A percentile compares a stretch with the other conserved stretches of the same genome.
Conservation (phyloP, 345 rosid genomes). For the Lumnitzera racemosa region DNA sequence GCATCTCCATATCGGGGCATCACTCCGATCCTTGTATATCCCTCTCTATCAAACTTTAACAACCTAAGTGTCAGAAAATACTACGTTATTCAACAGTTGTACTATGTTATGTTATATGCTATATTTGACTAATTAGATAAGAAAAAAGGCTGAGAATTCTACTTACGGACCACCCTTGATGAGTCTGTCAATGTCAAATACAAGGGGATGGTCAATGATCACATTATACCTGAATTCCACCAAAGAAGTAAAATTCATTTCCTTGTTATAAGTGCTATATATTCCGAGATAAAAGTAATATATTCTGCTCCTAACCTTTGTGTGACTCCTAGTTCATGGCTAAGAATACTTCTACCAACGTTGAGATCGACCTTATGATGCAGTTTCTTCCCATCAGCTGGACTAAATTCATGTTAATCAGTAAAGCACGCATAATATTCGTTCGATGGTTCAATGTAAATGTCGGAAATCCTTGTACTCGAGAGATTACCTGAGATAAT, state of each 20-base stretch:
- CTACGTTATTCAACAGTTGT: too few species aligned
- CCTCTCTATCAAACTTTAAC: slow-evolving; percentile 22
- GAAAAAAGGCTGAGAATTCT: neutral
- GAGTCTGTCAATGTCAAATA: slow-evolving; percentile 29
- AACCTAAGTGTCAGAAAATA: slow-evolving; percentile 16
- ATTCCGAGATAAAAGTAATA: too few species aligned
- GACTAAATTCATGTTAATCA: neutral
- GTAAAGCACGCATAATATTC: neutral
- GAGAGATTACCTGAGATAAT: slow-evolving; percentile 23
- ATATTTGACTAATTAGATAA: too few species aligned
- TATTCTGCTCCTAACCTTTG: slow-evolving; percentile 8
- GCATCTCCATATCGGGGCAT: slow-evolving; percentile 44
- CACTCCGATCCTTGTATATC: slow-evolving; percentile 35
- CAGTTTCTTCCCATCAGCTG: slow-evolving; percentile 32
- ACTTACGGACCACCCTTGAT: slow-evolving; percentile 52
- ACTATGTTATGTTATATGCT: too few species aligned
- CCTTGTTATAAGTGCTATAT: too few species aligned
- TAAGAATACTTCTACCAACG: slow-evolving; percentile 18
- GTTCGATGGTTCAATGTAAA: too few species aligned
- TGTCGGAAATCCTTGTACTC: neutral
- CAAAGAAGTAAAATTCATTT: neutral
- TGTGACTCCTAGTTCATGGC: slow-evolving; percentile 36
- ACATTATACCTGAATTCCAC: slow-evolving; percentile 33
- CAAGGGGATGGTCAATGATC: slow-evolving; percentile 34
- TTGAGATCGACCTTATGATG: slow-evolving; percentile 33